Conservation (phyloP, 805 yeast genomes). For the Osmozyma mogii region DNA sequence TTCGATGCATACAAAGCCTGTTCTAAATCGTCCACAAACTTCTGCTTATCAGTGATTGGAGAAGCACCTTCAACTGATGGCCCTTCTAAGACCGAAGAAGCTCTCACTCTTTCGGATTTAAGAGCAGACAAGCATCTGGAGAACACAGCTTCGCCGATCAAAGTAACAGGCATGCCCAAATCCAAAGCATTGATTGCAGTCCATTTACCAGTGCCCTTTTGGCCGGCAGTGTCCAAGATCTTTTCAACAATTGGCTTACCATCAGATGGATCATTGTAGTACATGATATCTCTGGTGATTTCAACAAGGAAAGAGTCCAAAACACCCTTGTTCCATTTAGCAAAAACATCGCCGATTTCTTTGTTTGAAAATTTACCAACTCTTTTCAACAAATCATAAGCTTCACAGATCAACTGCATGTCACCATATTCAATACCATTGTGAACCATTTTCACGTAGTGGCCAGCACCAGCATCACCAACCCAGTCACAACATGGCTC, state of each 20-base stretch:
- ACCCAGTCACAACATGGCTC: slow-evolving; percentile 99
- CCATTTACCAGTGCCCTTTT: slow-evolving; percentile 99
- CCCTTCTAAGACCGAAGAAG: slow-evolving; percentile 72
- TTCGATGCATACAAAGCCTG: slow-evolving; percentile 98
- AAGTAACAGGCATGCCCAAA: slow-evolving; percentile 96
- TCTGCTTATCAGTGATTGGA: slow-evolving; percentile 62
- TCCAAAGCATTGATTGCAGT: slow-evolving; percentile 97
- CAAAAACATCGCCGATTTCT: slow-evolving; percentile 90
- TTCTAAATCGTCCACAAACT: slow-evolving; percentile 87
- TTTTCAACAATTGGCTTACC: slow-evolving; percentile 93
- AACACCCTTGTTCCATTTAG: slow-evolving; percentile 95
- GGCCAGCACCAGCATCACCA: slow-evolving; percentile 98
- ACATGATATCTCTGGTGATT: slow-evolving; percentile 91
- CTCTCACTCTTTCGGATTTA: slow-evolving; percentile 84
- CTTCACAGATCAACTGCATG: slow-evolving; percentile 98
- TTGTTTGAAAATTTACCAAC: slow-evolving; percentile 82
- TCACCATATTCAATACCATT: slow-evolving; percentile 99
- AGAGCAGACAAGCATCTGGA: slow-evolving; percentile 92
- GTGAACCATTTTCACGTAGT: slow-evolving; percentile 99
- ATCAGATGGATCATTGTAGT: slow-evolving; percentile 76
- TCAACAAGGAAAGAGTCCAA: slow-evolving; percentile 94
- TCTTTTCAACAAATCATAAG: slow-evolving; percentile 92
- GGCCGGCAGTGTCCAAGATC: slow-evolving; percentile 95
- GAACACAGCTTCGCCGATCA: slow-evolving; percentile 98
- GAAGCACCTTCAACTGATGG: slow-evolving; percentile 61